These are phyloP conservation scores for Vitis riparia DNA, from an alignment of 164 flowering plant species.

Conservation along the genomic window DNA sequence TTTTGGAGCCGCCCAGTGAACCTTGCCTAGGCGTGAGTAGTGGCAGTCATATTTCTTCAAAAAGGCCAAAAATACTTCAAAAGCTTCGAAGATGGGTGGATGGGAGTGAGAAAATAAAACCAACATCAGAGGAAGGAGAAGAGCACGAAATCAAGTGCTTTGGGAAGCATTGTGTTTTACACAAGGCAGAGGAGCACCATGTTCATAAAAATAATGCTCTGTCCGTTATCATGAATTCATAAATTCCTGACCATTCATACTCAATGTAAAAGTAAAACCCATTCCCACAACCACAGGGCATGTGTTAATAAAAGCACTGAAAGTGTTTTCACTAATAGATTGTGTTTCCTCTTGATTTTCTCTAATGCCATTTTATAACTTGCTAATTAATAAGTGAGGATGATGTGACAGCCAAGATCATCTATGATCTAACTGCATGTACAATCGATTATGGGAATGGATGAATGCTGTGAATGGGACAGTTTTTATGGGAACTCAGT, in stretches of 20 bases:
- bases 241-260: neutral
- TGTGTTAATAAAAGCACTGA: no score
- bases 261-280: neutral
- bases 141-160: constrained; percentile 25
- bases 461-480: no score
- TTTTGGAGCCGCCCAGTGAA: constrained; percentile 7
- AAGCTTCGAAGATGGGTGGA: constrained; percentile 67
- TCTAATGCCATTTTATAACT: no score
- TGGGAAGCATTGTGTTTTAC: constrained; percentile 35
- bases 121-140: constrained; percentile 25
- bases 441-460: no score
- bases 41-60: constrained; percentile 22
- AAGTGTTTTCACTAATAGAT: no score
- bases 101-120: constrained; percentile 39
- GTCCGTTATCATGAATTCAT: neutral
- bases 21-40: constrained; percentile 4
- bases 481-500: no score
- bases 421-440: no score
- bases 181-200: constrained; percentile 18
- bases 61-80: constrained; percentile 39
- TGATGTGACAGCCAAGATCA: no score
- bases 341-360: no score
- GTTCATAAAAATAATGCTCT: constrained; percentile 21
- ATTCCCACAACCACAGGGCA: no score
- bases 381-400: no score